These are phyloP conservation scores for Copromyces sp. DNA, from an alignment of 495 filamentous ascomycete genomes.

Conservation along the genomic window DNA sequence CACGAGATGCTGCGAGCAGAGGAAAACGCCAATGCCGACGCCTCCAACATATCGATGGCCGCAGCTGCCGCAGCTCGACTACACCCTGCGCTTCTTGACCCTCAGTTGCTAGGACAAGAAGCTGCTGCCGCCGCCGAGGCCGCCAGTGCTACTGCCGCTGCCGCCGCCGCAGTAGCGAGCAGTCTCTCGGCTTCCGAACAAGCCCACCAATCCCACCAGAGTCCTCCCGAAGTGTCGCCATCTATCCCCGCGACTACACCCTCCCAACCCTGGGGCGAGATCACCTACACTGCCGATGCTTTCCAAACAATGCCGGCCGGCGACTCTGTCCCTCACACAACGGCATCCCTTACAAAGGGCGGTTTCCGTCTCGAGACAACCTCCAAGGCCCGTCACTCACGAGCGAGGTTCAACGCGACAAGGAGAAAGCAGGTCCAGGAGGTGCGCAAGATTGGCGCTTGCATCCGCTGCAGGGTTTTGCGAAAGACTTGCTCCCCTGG, in stretches of 20 bases:
- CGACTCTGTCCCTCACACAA: constrained; percentile 8
- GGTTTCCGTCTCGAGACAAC: constrained; percentile 34
- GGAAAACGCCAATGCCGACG: constrained; percentile 16
- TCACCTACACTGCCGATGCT: constrained; percentile 29
- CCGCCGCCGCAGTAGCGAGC: constrained; percentile 8
- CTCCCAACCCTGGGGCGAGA: constrained; percentile 34
- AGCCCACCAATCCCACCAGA: not conserved
- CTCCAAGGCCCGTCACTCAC: constrained; percentile 31
- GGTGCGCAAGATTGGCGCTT: constrained; percentile 71
- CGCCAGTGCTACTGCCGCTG: constrained; percentile 12
- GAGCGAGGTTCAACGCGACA: constrained; percentile 56
- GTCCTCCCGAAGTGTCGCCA: constrained; percentile 2
- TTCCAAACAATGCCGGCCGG: constrained; percentile 13
- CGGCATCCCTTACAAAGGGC: constrained; percentile 23
- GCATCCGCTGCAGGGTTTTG: constrained; percentile 76
- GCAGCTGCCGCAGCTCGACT: constrained; percentile 41
- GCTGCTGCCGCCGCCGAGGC: constrained; percentile 19
- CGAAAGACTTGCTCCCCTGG: constrained; percentile 79
- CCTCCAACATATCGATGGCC: constrained; percentile 31
- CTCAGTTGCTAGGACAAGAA: constrained; percentile 33
- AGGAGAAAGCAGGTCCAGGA: constrained; percentile 72
- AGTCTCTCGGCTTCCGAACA: constrained; percentile 10
- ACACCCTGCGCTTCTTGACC: constrained; percentile 37
- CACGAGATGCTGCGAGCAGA: constrained; percentile 23
- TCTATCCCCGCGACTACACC: constrained; percentile 8